phyloP scores from a whole-genome alignment of 2,329 filamentous ascomycete genomes.

The Stagonosporopsis rhizophila region DNA sequence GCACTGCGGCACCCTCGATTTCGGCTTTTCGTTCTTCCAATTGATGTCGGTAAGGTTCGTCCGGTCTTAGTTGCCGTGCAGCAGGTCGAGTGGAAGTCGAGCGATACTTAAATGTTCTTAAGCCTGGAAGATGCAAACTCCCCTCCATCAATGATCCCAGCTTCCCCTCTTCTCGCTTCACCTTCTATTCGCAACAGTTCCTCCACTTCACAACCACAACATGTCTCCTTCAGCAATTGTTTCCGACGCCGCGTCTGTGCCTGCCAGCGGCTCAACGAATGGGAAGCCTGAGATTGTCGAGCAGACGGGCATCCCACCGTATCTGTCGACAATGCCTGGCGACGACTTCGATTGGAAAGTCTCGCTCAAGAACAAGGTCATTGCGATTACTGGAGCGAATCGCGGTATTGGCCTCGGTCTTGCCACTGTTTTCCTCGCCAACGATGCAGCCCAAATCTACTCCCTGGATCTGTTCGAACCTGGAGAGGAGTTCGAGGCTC shows the following conservation, averaged over 20 bases:
- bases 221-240: constrained; percentile 43
- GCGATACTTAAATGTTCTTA: constrained; percentile 32
- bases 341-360: constrained; percentile 57
- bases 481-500: constrained; percentile 55
- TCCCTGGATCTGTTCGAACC: constrained; percentile 59
- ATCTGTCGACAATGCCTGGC: constrained; percentile 53
- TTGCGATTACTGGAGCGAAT: constrained; percentile 41
- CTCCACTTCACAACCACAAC: constrained; percentile 5
- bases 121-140: constrained; percentile 17
- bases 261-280: constrained; percentile 24
- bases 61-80: constrained; percentile 19
- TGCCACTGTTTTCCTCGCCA: constrained; percentile 56
- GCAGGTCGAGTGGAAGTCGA: constrained; percentile 17
- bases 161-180: constrained; percentile 16
- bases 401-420: constrained; percentile 55
- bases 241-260: constrained; percentile 24
- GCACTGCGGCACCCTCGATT: neutral
- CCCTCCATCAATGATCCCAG: constrained; percentile 2
- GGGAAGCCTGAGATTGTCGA: constrained; percentile 29
- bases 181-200: constrained; percentile 24
- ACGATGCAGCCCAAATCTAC: constrained; percentile 56
- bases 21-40: constrained; percentile 1
- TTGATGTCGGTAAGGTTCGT: constrained; percentile 11
- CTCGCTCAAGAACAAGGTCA: constrained; percentile 53
- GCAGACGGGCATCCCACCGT: constrained; percentile 40